Evolutionary conservation across 805 yeast genomes (phyloP).

Genomic region (Candida arabinofermentans): DNA sequence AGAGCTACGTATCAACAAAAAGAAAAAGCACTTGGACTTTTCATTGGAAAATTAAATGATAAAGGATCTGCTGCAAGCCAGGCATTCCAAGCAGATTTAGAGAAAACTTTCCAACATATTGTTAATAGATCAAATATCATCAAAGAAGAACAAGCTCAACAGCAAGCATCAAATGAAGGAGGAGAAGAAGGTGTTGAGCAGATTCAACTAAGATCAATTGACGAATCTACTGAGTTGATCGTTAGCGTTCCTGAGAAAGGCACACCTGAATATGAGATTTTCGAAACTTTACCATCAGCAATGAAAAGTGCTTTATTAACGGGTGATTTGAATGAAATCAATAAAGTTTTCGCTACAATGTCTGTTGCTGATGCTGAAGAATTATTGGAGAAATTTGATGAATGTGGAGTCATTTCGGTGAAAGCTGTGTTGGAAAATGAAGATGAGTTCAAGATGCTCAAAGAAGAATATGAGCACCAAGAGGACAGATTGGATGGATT

Average conservation of each 20-base stretch:
- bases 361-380: conserved; percentile 76
- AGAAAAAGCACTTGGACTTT: conserved; percentile 50
- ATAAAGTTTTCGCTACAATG: conserved; percentile 72
- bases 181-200: conserved; percentile 64
- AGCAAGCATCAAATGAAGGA: conserved; percentile 25
- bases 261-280: conserved; percentile 47
- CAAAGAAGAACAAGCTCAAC: conserved; percentile 40
- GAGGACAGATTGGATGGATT: conserved; percentile 15
- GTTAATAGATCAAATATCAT: conserved; percentile 68
- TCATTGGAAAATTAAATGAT: conserved; percentile 60
- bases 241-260: conserved; percentile 67
- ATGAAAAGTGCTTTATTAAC: conserved; percentile 79
- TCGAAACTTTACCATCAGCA: conserved; percentile 50
- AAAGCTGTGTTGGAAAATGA: conserved; percentile 74
- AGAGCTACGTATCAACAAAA: conserved; percentile 18
- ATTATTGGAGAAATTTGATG: conserved; percentile 67
- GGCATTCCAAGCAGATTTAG: conserved; percentile 72
- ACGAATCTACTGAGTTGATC: conserved; percentile 71
- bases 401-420: conserved; percentile 80
- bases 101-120: conserved; percentile 72
- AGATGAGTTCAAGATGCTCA: conserved; percentile 54
- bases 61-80: conserved; percentile 55
- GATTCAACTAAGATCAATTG: conserved; percentile 85
- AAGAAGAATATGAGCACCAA: conserved; percentile 42
- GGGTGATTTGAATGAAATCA: conserved; percentile 69